These are phyloP conservation scores for Castanopsis chinensis DNA, from an alignment of 306 rosid species.

Conservation along the genomic window DNA sequence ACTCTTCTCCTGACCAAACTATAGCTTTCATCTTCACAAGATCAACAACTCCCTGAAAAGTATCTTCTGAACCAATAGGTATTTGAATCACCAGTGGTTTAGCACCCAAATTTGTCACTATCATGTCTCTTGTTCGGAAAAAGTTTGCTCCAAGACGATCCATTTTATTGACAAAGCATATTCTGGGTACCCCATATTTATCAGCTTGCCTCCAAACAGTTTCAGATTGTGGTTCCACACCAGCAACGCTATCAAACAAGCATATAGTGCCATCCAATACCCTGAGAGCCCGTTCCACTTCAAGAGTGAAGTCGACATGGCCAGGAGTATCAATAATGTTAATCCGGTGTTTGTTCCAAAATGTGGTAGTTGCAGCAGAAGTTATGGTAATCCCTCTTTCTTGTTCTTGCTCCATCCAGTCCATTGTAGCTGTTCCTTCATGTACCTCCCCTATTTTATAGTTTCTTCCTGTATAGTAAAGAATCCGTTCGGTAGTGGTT, in stretches of 20 bases:
- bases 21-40: slow-evolving; percentile 91
- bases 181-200: slow-evolving; percentile 90
- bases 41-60: slow-evolving; percentile 78
- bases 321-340: slow-evolving; percentile 98
- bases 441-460: slow-evolving; percentile 98
- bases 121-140: slow-evolving; percentile 94
- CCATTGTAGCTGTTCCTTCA: slow-evolving; percentile 98
- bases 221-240: slow-evolving; percentile 97
- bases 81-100: slow-evolving; percentile 88
- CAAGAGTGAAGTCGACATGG: slow-evolving; percentile 93
- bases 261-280: slow-evolving; percentile 98
- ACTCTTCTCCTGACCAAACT: slow-evolving; percentile 94
- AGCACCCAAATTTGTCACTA: slow-evolving; percentile 88
- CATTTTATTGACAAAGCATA: slow-evolving; percentile 96
- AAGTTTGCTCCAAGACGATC: slow-evolving; percentile 98
- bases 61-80: slow-evolving; percentile 89
- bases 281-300: slow-evolving; percentile 95
- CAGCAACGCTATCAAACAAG: slow-evolving; percentile 96
- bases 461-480: slow-evolving; percentile 89
- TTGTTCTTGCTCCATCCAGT: slow-evolving; percentile 99
- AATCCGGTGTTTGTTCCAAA: slow-evolving; percentile 89
- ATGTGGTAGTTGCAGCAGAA: slow-evolving; percentile 97
- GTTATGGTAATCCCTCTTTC: slow-evolving; percentile 98
- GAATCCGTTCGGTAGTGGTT: slow-evolving; percentile 83
- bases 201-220: slow-evolving; percentile 99